A percentile compares a stretch with the other conserved stretches of the same genome.
Conservation (phyloP, 176 grass and related monocot genomes). For the Paspalum vaginatum region DNA sequence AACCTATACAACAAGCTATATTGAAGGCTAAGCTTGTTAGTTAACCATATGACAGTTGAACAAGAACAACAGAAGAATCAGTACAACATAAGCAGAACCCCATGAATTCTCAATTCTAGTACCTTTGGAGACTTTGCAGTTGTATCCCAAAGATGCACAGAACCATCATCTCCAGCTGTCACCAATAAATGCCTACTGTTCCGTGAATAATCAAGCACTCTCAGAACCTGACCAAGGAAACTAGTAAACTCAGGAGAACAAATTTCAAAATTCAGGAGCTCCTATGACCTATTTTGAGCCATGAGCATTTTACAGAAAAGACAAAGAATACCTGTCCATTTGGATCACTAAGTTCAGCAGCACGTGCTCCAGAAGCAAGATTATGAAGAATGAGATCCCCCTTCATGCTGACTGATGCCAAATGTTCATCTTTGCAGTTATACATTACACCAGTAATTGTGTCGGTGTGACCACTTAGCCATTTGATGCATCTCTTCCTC, state of each 20-base stretch:
- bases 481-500: slow-evolving; percentile 93
- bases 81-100: not conserved
- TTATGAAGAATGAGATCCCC: slow-evolving; percentile 99
- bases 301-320: slow-evolving; percentile 11
- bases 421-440: slow-evolving; percentile 95
- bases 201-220: slow-evolving; percentile 95
- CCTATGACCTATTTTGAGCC: not conserved
- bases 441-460: slow-evolving; percentile 96
- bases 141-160: slow-evolving; percentile 98
- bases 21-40: not conserved
- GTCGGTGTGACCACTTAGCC: slow-evolving; percentile 89
- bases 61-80: slow-evolving; percentile 11
- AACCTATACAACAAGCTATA: not conserved
- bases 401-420: slow-evolving; percentile 93
- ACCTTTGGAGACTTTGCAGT: slow-evolving; percentile 89
- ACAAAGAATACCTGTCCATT: slow-evolving; percentile 80
- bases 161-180: slow-evolving; percentile 97
- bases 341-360: slow-evolving; percentile 96
- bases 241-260: slow-evolving; percentile 32
- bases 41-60: slow-evolving; percentile 25
- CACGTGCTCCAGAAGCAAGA: slow-evolving; percentile 92
- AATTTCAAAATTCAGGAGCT: slow-evolving; percentile 34
- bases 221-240: slow-evolving; percentile 68
- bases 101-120: slow-evolving; percentile 30
- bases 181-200: slow-evolving; percentile 84